These are phyloP conservation scores for Irpex rosettiformis DNA, from an alignment of 1,284 basidiomycete species.

Conservation along the genomic window DNA sequence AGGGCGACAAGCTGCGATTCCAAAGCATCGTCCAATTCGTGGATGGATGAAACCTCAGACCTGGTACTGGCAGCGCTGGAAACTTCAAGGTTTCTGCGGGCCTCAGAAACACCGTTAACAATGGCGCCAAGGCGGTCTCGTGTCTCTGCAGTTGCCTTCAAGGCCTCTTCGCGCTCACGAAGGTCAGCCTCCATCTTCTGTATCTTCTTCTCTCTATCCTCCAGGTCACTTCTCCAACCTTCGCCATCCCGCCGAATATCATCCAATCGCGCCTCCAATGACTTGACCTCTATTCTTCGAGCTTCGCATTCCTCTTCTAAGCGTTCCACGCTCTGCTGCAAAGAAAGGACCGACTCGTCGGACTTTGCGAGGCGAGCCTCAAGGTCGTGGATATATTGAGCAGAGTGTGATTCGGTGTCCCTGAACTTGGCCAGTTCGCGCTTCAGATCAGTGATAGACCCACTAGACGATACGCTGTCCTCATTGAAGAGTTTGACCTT, in stretches of 20 bases:
- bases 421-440: slow-evolving; percentile 80
- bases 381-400: slow-evolving; percentile 86
- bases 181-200: slow-evolving; percentile 54
- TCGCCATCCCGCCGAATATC: slow-evolving; percentile 67
- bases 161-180: slow-evolving; percentile 70
- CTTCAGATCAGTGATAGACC: slow-evolving; percentile 78
- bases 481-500: slow-evolving; percentile 85
- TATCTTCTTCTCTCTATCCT: slow-evolving; percentile 58
- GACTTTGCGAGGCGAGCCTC: slow-evolving; percentile 79
- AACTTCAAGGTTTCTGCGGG: slow-evolving; percentile 60
- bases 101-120: slow-evolving; percentile 67
- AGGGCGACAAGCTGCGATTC: slow-evolving; percentile 61
- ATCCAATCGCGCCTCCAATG: slow-evolving; percentile 73
- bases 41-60: slow-evolving; percentile 21
- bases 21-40: slow-evolving; percentile 33
- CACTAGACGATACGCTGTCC: slow-evolving; percentile 68
- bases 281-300: slow-evolving; percentile 63
- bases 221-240: slow-evolving; percentile 74
- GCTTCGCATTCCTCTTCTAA: slow-evolving; percentile 77
- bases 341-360: slow-evolving; percentile 69
- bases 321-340: slow-evolving; percentile 71
- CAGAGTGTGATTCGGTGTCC: slow-evolving; percentile 70
- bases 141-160: slow-evolving; percentile 61
- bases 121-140: slow-evolving; percentile 61
- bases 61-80: slow-evolving; percentile 25